phyloP scores from a whole-genome alignment of 2,329 filamentous ascomycete species.

The Phialophora chinensis region DNA sequence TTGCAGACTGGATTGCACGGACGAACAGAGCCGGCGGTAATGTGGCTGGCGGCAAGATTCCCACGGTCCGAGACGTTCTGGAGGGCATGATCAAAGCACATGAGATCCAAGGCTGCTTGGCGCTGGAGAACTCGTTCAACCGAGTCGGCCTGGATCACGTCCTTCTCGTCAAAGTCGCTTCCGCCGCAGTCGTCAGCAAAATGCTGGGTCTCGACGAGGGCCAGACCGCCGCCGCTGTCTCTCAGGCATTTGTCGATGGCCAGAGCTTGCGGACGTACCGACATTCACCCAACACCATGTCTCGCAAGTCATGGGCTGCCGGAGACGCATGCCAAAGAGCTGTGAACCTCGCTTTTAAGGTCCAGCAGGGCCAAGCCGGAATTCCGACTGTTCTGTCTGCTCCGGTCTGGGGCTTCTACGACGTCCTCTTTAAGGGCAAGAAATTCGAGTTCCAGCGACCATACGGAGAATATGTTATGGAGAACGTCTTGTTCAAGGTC shows the following conservation, averaged over 20 bases:
- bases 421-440: conserved; percentile 94
- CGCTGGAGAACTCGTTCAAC: conserved; percentile 98
- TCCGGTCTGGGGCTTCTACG: conserved; percentile 97
- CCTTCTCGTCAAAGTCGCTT: conserved; percentile 96
- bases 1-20: conserved; percentile 96
- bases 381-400: conserved; percentile 91
- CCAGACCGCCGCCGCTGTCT: conserved; percentile 93
- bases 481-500: conserved; percentile 99
- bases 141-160: conserved; percentile 98
- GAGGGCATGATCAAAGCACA: conserved; percentile 99
- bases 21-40: conserved; percentile 87
- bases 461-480: conserved; percentile 99
- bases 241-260: conserved; percentile 96
- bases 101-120: conserved; percentile 97
- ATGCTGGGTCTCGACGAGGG: conserved; percentile 88
- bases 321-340: conserved; percentile 97
- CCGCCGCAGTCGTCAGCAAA: conserved; percentile 90
- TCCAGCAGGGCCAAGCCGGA: conserved; percentile 87
- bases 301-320: conserved; percentile 97
- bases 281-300: conserved; percentile 99
- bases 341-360: conserved; percentile 88
- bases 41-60: conserved; percentile 73
- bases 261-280: conserved; percentile 96
- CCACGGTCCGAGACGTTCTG: conserved; percentile 87
- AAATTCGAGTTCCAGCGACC: conserved; percentile 95